A percentile compares a stretch with the other conserved stretches of the same genome.
Evolutionary conservation across 495 filamentous ascomycete species (phyloP).

Genomic region (Chaetomium cochliodes): DNA sequence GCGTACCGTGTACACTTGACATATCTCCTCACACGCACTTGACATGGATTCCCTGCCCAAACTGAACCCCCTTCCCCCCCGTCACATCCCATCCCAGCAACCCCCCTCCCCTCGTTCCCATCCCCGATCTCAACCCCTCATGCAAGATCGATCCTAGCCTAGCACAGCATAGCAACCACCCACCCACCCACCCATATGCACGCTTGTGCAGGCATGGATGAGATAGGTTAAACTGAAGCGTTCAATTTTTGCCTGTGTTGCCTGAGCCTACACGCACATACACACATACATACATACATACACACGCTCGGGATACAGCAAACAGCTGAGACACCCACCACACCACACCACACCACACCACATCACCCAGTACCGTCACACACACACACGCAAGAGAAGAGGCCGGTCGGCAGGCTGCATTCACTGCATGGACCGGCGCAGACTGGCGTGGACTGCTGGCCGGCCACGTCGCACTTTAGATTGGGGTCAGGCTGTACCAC

Average conservation of each 20-base stretch:
- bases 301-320: not conserved
- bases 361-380: too few relatives aligned
- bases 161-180: not conserved
- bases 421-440: too few relatives aligned
- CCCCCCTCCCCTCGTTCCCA: not conserved
- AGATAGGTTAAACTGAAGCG: too few relatives aligned
- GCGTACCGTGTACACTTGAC: not conserved
- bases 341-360: too few relatives aligned
- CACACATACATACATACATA: not conserved
- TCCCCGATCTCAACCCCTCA: not conserved
- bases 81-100: not conserved
- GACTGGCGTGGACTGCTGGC: not conserved
- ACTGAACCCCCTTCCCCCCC: not conserved
- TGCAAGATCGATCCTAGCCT: conserved; percentile 8
- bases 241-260: too few relatives aligned
- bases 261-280: not conserved
- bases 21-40: not conserved
- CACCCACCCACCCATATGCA: not conserved
- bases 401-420: too few relatives aligned
- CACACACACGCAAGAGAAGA: too few relatives aligned
- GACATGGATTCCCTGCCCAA: not conserved
- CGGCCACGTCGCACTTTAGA: not conserved
- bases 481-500: not conserved
- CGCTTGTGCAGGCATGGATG: not conserved
- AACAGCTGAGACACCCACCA: too few relatives aligned